Evolutionary conservation across 306 rosid species (phyloP).

Genomic region (Medicago ruthenica): DNA sequence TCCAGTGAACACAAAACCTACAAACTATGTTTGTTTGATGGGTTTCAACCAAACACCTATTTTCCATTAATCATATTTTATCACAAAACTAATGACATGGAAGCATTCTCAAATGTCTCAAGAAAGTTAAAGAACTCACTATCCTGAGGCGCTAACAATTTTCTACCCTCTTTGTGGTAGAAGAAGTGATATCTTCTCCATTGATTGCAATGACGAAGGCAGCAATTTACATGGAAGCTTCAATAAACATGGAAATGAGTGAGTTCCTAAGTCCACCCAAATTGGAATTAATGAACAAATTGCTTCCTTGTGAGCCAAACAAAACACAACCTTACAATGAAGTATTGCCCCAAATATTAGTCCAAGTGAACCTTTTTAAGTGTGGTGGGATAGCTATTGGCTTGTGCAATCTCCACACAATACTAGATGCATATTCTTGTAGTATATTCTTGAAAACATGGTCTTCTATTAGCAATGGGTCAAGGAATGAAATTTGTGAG

Average conservation of each 20-base stretch:
- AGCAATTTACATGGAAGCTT: conserved; percentile 52
- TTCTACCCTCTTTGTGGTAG: conserved; percentile 64
- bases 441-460: conserved; percentile 50
- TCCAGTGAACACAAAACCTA: conserved; percentile 21
- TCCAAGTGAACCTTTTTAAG: conserved; percentile 59
- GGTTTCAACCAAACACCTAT: conserved; percentile 46
- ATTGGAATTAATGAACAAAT: conserved; percentile 38
- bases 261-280: conserved; percentile 53
- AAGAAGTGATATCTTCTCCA: conserved; percentile 35
- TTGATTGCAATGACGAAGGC: conserved; percentile 58
- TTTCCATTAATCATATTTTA: conserved; percentile 50
- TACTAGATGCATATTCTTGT: conserved; percentile 49
- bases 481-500: neutral
- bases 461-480: conserved; percentile 44
- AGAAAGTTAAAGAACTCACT: conserved; percentile 50
- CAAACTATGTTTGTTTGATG: conserved; percentile 48
- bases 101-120: conserved; percentile 29
- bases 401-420: conserved; percentile 50
- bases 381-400: conserved; percentile 70
- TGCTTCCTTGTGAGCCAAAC: conserved; percentile 56
- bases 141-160: conserved; percentile 49
- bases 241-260: conserved; percentile 39
- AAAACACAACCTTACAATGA: conserved; percentile 28
- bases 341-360: conserved; percentile 41
- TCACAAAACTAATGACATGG: conserved; percentile 10